Evolutionary conservation across 805 yeast genomes (phyloP).

Genomic region (Saccharomycopsis lassenensis): DNA sequence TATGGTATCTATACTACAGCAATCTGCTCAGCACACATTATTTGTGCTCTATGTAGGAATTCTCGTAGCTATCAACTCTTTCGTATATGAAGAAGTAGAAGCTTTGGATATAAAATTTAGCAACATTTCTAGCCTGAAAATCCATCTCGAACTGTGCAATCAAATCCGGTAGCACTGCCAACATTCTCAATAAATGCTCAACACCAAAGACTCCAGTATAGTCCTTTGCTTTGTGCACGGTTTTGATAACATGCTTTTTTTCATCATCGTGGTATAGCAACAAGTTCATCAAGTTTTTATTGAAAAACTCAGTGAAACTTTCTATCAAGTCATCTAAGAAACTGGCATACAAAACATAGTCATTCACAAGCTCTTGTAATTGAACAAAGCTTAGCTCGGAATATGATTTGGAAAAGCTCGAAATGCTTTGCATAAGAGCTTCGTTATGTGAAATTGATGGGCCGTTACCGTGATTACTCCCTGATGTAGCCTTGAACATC

Average conservation of each 20-base stretch:
- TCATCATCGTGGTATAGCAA: constrained; percentile 68
- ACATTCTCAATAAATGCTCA: constrained; percentile 69
- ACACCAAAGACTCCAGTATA: constrained; percentile 49
- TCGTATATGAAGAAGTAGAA: constrained; percentile 3
- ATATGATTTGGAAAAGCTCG: too few relatives aligned
- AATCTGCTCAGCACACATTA: too few relatives aligned
- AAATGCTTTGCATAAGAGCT: too few relatives aligned
- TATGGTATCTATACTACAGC: too few relatives aligned
- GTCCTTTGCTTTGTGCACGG: constrained; percentile 24
- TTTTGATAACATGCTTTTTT: constrained; percentile 37
- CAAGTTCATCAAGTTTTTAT: constrained; percentile 54
- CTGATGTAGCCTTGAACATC: too few relatives aligned
- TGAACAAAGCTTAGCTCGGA: too few relatives aligned
- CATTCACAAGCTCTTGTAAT: too few relatives aligned
- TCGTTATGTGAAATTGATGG: too few relatives aligned
- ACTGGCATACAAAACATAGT: constrained; percentile 29
- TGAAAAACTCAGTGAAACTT: constrained; percentile 65
- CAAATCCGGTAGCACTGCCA: constrained; percentile 72
- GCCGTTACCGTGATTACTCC: too few relatives aligned
- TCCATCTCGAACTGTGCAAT: constrained; percentile 73
- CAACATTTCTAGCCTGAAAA: constrained; percentile 27
- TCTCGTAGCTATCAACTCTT: too few relatives aligned
- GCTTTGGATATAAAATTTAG: constrained; percentile 6
- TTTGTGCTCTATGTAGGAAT: too few relatives aligned
- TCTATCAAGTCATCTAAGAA: constrained; percentile 52